Evolutionary conservation across 1,284 basidiomycete genomes (phyloP), one percentile per base, ranked within the genome.

Genomic region (Trametes sp.): DNA sequence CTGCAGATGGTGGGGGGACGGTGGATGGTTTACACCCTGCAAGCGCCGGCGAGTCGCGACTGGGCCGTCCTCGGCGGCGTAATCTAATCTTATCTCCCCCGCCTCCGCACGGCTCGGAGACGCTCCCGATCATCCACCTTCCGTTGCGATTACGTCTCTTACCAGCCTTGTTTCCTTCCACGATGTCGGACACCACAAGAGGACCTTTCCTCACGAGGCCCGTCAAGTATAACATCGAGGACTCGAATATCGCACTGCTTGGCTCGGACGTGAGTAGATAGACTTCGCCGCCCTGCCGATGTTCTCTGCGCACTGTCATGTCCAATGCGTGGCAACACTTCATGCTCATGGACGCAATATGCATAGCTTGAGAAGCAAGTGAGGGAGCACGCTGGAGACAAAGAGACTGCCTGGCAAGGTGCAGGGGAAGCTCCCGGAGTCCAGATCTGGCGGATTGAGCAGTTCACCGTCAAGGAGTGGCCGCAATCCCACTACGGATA

Each of bases 181-280:
- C 42, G 10, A 46, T 45, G 42, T 29, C 35, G 26, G 51, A 46
- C 24, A 23, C 13, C 6, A n/a, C 28, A 24, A 23, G 21, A n/a
- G 58, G 42, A n/a, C 59, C 66, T 1, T 50, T 48, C 11, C 61
- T 67, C 4, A 67, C 66, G 0, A 59, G 49, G 24, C 58, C 61
- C 0, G 77, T 78, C n/a, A 73, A 74, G 46, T 86, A 87, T 70
- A 77, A 85, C 69, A 87, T 89, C 66, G 79, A 85, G 66, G 85
- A 87, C 66, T 84, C 83, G 1, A 88, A 88, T 69, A 87, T 87
- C 56, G 84, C 83, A 11, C 78, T 89, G 35, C 78, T 88, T 13
- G 86, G 86, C 42, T 86, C 85, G 36, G 85, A 88, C 72, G 86
- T 87, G 73, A 70, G 83, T 69, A 36, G 13, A 36, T 1, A 36